Conservation (phyloP, 2,329 filamentous ascomycete genomes). For the Penicillium sclerotigenum region DNA sequence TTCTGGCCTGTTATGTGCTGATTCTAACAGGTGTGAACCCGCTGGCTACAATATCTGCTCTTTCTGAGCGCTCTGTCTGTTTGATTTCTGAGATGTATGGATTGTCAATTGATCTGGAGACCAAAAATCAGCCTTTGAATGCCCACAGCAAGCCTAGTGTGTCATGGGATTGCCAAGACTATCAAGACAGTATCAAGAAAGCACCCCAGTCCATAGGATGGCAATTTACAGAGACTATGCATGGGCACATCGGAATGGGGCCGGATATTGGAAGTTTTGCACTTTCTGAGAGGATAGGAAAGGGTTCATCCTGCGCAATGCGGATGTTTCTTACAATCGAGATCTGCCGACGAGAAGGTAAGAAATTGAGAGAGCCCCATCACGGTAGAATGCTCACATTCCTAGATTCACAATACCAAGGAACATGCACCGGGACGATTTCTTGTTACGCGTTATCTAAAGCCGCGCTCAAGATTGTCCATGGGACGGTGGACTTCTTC, state of each 20-base stretch:
- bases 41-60: slow-evolving; percentile 65
- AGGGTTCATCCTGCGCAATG: neutral
- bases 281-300: neutral
- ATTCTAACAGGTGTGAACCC: slow-evolving; percentile 53
- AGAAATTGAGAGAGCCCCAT: neutral
- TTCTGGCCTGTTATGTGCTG: neutral
- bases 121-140: slow-evolving; percentile 12
- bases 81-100: slow-evolving; percentile 44
- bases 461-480: neutral
- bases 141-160: slow-evolving; percentile 2
- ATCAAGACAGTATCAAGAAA: neutral
- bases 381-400: neutral
- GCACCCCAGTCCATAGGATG: slow-evolving; percentile 9
- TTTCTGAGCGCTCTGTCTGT: slow-evolving; percentile 63
- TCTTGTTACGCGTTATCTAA: neutral
- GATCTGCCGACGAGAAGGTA: neutral
- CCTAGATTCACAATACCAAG: neutral
- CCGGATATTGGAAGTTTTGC: neutral
- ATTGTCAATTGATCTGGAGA: slow-evolving; percentile 45
- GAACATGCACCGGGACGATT: neutral
- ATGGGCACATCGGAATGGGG: slow-evolving; percentile 8
- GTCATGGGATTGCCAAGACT: neutral
- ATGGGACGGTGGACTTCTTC: neutral
- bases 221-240: slow-evolving; percentile 17
- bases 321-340: neutral